These are phyloP conservation scores for Mycena sanguinolenta DNA, from an alignment of 768 basidiomycete genomes.

Conservation along the genomic window DNA sequence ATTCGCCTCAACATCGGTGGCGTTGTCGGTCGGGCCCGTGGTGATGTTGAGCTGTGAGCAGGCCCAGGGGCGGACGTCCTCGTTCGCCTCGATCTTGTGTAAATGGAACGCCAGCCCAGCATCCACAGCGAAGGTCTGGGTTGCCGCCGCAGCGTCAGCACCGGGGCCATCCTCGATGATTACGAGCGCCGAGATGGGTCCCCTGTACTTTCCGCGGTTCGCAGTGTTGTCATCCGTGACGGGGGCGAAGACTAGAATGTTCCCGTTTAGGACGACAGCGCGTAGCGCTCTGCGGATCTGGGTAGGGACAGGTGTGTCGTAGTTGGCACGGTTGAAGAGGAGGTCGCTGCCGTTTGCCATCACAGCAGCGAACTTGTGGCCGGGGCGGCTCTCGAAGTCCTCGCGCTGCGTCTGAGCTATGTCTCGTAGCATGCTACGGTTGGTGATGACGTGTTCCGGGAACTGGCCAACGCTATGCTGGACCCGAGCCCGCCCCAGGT, in stretches of 20 bases:
- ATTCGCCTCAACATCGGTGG: too few relatives aligned
- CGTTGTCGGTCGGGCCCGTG: neutral
- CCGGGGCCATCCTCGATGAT: neutral
- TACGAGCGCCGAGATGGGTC: neutral
- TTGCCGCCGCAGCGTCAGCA: too few relatives aligned
- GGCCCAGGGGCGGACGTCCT: neutral
- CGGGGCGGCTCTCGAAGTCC: neutral
- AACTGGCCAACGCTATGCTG: neutral
- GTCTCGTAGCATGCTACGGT: neutral
- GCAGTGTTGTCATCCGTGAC: too few relatives aligned
- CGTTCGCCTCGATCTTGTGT: fast-evolving
- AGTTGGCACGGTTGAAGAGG: neutral
- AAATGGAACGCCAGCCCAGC: too few relatives aligned
- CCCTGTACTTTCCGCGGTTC: neutral
- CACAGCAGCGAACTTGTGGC: neutral
- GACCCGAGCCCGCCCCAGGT: too few relatives aligned
- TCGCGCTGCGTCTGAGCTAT: neutral
- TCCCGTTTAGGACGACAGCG: neutral
- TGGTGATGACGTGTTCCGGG: neutral
- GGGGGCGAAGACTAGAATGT: neutral
- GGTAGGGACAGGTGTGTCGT: neutral
- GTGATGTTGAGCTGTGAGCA: neutral
- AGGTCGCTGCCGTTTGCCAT: neutral
- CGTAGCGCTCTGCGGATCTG: neutral
- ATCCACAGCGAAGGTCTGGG: neutral